phyloP scores from a whole-genome alignment of 768 basidiomycete genomes.

The Megacollybia marginata region DNA sequence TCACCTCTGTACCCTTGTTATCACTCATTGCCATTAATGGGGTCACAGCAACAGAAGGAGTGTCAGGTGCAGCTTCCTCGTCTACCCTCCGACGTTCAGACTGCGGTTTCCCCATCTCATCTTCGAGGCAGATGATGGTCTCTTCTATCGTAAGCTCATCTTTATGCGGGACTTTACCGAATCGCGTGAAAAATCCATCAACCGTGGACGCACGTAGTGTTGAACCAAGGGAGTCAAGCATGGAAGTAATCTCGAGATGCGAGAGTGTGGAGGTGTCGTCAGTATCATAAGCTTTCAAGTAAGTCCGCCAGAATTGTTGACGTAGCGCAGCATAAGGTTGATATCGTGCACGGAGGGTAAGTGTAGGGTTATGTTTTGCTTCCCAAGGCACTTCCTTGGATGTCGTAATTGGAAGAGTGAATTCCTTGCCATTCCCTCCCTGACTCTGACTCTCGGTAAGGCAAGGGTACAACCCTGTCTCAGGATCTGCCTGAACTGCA shows the following conservation, averaged over 20 bases:
- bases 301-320: conserved; percentile 86
- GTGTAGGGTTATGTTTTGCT: conserved; percentile 57
- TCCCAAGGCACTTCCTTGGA: conserved; percentile 67
- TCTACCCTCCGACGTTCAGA: conserved; percentile 65
- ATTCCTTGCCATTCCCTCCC: conserved; percentile 39
- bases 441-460: conserved; percentile 22
- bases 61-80: conserved; percentile 36
- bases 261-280: conserved; percentile 74
- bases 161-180: conserved; percentile 50
- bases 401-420: conserved; percentile 55
- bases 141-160: conserved; percentile 78
- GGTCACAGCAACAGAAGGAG: conserved; percentile 46
- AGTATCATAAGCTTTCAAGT: conserved; percentile 83
- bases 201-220: conserved; percentile 79
- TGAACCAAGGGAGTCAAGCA: conserved; percentile 96
- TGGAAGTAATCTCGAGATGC: conserved; percentile 81
- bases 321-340: conserved; percentile 91
- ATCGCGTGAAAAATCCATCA: conserved; percentile 71
- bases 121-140: conserved; percentile 78
- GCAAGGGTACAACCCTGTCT: conserved; percentile 40
- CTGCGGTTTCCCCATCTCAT: conserved; percentile 65
- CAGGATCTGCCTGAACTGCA: conserved; percentile 58
- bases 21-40: conserved; percentile 39
- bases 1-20: conserved; percentile 26
- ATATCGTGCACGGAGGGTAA: conserved; percentile 81